Evolutionary conservation across 495 filamentous ascomycete species (phyloP).

Genomic region (Bombardia bombarda): DNA sequence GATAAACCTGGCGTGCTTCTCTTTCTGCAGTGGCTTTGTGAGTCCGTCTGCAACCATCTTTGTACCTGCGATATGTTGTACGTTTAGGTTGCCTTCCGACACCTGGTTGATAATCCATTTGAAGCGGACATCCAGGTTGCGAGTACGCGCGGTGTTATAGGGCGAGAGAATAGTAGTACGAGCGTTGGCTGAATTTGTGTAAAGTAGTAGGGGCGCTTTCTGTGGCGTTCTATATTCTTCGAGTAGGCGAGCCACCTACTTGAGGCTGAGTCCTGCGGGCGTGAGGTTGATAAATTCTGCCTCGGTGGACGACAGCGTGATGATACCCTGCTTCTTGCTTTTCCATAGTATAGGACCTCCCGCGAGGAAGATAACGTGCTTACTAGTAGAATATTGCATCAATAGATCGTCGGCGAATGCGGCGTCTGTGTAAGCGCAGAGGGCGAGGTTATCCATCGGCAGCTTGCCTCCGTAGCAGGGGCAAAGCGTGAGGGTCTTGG

Average conservation of each 20-base stretch:
- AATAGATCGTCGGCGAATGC: conserved; percentile 3
- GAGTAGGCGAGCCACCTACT: background rate
- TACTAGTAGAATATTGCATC: background rate
- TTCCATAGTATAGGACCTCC: conserved; percentile 3
- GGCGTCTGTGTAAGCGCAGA: conserved; percentile 1
- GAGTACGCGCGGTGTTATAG: conserved; percentile 1
- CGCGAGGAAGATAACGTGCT: conserved; percentile 2
- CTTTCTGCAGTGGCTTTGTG: conserved; percentile 3
- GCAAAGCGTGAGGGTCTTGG: background rate
- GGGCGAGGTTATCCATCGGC: background rate
- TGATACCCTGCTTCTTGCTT: conserved; percentile 3
- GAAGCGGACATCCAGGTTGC: conserved; percentile 4
- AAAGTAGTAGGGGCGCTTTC: conserved; percentile 1
- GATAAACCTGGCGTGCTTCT: conserved; percentile 3
- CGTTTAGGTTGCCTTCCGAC: background rate
- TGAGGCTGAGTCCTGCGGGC: background rate
- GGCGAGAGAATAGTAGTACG: background rate
- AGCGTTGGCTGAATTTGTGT: conserved; percentile 5
- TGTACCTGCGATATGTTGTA: conserved; percentile 3
- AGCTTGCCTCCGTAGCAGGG: background rate
- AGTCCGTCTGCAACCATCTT: conserved; percentile 7
- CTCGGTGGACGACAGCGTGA: background rate
- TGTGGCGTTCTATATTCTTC: conserved; percentile 1
- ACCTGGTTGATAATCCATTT: conserved; percentile 8
- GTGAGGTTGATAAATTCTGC: conserved; percentile 4